Percentiles rank a stretch among this genome's conserved stretches.
phyloP scores from a whole-genome alignment of 352 stramenopile species.

The Pythium diclinum region DNA sequence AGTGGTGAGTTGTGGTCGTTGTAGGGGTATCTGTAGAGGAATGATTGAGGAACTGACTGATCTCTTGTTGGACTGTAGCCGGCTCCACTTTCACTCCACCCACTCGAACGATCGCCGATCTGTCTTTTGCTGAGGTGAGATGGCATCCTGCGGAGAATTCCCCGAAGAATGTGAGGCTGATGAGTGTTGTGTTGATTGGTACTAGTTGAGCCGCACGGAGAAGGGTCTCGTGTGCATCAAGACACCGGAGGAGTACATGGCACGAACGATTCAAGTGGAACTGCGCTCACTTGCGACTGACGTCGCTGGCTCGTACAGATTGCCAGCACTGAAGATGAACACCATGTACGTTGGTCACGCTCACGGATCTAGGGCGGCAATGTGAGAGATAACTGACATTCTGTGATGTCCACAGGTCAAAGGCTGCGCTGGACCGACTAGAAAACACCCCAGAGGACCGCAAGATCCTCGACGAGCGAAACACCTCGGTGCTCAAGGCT shows the following conservation, averaged over 20 bases:
- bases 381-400: background rate
- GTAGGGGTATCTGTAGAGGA: background rate
- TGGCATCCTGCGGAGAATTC: background rate
- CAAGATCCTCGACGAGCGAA: slow-evolving; percentile 62
- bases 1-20: slow-evolving; percentile 42
- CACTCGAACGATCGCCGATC: slow-evolving; percentile 69
- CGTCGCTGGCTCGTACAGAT: slow-evolving; percentile 14
- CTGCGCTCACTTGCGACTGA: slow-evolving; percentile 16
- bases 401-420: slow-evolving; percentile 40
- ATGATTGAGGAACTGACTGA: background rate
- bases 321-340: slow-evolving; percentile 19
- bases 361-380: background rate
- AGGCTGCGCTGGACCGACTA: slow-evolving; percentile 50
- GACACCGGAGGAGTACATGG: slow-evolving; percentile 71
- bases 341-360: slow-evolving; percentile 13
- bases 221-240: slow-evolving; percentile 77
- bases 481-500: slow-evolving; percentile 64
- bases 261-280: slow-evolving; percentile 69
- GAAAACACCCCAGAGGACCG: slow-evolving; percentile 62
- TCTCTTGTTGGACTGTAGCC: slow-evolving; percentile 31
- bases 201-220: slow-evolving; percentile 74
- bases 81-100: slow-evolving; percentile 71
- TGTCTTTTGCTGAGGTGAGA: slow-evolving; percentile 77
- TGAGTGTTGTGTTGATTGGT: background rate
- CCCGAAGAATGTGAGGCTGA: background rate